Conservation (phyloP, 2,329 filamentous ascomycete genomes). For the Monilinia aucupariae region DNA sequence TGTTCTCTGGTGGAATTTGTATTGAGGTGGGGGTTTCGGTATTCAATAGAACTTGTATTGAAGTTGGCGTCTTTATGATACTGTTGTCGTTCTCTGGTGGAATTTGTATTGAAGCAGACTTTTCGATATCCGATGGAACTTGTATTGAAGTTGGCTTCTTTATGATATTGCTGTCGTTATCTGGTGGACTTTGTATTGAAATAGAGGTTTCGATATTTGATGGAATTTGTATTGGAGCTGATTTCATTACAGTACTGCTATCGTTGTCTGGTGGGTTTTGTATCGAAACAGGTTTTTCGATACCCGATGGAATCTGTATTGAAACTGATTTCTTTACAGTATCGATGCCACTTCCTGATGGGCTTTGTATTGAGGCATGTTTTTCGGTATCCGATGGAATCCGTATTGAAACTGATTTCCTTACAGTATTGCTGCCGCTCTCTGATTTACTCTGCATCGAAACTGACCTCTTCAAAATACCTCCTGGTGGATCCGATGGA, state of each 20-base stretch:
- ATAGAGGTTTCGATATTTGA: too few relatives aligned
- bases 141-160: too few relatives aligned
- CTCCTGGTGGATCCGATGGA: neutral
- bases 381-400: neutral
- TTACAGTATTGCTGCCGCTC: too few relatives aligned
- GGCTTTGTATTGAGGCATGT: neutral
- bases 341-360: neutral
- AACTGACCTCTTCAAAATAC: neutral
- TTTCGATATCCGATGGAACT: too few relatives aligned
- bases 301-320: neutral
- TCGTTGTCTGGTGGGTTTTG: too few relatives aligned
- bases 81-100: neutral
- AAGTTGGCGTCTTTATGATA: neutral
- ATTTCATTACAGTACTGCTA: too few relatives aligned
- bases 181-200: too few relatives aligned
- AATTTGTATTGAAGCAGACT: too few relatives aligned
- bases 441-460: neutral
- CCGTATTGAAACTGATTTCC: neutral
- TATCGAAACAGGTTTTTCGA: too few relatives aligned
- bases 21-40: neutral
- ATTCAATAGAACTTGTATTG: neutral
- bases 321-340: neutral
- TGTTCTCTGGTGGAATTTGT: neutral
- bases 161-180: too few relatives aligned
- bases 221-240: too few relatives aligned